phyloP scores from a whole-genome alignment of 2,329 filamentous ascomycete species.

The Stachybotrys echinatus region DNA sequence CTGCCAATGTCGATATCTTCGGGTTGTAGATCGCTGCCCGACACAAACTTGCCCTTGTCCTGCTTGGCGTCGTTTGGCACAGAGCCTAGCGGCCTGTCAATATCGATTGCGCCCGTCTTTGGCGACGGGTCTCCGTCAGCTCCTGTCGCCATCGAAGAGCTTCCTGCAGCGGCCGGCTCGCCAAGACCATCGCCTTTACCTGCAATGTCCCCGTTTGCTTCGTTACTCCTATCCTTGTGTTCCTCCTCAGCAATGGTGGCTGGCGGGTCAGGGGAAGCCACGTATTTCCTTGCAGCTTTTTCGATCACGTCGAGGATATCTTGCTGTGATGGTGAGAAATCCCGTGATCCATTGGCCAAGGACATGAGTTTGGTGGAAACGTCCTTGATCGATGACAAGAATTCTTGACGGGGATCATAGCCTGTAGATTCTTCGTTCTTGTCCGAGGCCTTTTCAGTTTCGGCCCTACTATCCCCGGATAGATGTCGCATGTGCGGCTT shows the following conservation, averaged over 20 bases:
- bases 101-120: conserved; percentile 2
- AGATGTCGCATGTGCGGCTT: conserved; percentile 20
- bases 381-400: conserved; percentile 28
- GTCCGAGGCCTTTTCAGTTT: conserved; percentile 13
- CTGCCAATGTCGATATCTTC: conserved; percentile 48
- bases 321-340: conserved; percentile 31
- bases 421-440: neutral
- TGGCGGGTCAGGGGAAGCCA: conserved; percentile 14
- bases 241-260: no score
- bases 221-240: no score
- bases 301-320: conserved; percentile 46
- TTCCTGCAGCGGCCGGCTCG: no score
- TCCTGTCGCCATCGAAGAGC: neutral
- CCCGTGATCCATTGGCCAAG: conserved; percentile 29
- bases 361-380: conserved; percentile 38
- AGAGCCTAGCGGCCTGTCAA: neutral
- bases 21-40: conserved; percentile 23
- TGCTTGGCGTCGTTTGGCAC: conserved; percentile 5
- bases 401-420: conserved; percentile 21
- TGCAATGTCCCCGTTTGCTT: no score
- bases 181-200: no score
- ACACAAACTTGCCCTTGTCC: conserved; percentile 3
- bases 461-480: conserved; percentile 2
- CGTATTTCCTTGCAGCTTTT: conserved; percentile 45
- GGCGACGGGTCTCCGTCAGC: neutral